Conservation (phyloP, 2,329 filamentous ascomycete species). For the Aureobasidium melanogenum region DNA sequence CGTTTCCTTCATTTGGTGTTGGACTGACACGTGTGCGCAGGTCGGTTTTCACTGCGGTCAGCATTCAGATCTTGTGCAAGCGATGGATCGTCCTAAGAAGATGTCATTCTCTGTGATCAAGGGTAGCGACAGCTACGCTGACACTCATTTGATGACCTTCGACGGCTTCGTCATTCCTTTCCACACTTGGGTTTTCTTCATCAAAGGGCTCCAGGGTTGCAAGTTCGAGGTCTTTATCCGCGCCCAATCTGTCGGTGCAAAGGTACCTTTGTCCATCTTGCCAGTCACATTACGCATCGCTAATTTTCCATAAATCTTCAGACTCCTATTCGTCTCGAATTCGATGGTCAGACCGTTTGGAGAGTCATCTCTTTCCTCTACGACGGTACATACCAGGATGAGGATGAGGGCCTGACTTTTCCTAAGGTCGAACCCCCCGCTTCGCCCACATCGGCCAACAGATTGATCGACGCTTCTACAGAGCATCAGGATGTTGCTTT, state of each 20-base stretch:
- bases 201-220: background rate
- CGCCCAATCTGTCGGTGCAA: background rate
- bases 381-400: background rate
- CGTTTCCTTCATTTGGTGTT: background rate
- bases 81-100: background rate
- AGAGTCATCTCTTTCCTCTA: background rate
- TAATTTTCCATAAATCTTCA: background rate
- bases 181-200: background rate
- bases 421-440: background rate
- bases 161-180: background rate
- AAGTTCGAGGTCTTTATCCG: background rate
- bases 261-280: background rate
- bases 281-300: background rate
- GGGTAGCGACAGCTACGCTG: background rate
- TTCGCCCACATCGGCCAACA: background rate
- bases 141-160: background rate
- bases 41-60: background rate
- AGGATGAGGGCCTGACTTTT: background rate
- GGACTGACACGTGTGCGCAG: background rate
- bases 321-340: background rate
- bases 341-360: background rate
- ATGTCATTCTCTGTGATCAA: background rate
- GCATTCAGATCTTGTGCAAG: background rate
- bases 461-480: background rate
- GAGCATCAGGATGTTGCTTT: background rate